Percentiles rank a stretch among this genome's conserved stretches.
These are phyloP conservation scores for Pseudogymnoascus sp. DNA, from an alignment of 2,329 filamentous ascomycete genomes.

Conservation along the genomic window DNA sequence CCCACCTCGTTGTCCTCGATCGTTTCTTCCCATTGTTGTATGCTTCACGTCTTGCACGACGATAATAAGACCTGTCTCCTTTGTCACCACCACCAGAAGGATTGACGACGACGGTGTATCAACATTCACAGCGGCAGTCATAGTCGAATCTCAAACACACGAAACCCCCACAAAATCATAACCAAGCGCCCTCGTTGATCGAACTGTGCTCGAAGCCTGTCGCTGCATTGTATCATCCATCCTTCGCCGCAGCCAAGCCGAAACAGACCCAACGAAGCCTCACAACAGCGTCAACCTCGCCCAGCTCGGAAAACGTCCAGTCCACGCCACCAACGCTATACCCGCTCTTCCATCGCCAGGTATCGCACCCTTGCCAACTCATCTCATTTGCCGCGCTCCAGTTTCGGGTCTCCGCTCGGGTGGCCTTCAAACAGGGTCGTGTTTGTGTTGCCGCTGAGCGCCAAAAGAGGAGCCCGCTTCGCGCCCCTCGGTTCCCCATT, in stretches of 20 bases:
- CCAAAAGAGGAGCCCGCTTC: conserved; percentile 5
- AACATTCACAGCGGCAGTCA: conserved; percentile 1
- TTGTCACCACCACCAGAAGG: neutral
- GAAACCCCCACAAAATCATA: conserved; percentile 3
- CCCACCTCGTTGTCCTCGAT: neutral
- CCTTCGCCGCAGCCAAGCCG: conserved; percentile 1
- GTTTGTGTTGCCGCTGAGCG: conserved; percentile 10
- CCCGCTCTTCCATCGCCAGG: neutral
- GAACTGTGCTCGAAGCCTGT: conserved; percentile 8
- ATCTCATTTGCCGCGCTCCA: conserved; percentile 8
- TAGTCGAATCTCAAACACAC: conserved; percentile 2
- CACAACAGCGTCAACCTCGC: conserved; percentile 5
- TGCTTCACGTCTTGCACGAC: conserved; percentile 6
- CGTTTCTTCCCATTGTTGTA: neutral
- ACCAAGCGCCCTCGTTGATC: conserved; percentile 9
- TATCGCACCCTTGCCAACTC: neutral
- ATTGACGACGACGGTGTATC: neutral
- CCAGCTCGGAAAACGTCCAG: neutral
- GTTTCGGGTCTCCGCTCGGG: conserved; percentile 4
- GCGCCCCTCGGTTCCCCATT: conserved; percentile 8
- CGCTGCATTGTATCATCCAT: conserved; percentile 9
- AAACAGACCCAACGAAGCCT: neutral
- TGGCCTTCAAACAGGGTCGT: conserved; percentile 10
- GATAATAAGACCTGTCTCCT: neutral
- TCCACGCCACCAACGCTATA: conserved; percentile 2